Conservation (phyloP, 768 basidiomycete genomes). For the Tricholoma saponaceum region DNA sequence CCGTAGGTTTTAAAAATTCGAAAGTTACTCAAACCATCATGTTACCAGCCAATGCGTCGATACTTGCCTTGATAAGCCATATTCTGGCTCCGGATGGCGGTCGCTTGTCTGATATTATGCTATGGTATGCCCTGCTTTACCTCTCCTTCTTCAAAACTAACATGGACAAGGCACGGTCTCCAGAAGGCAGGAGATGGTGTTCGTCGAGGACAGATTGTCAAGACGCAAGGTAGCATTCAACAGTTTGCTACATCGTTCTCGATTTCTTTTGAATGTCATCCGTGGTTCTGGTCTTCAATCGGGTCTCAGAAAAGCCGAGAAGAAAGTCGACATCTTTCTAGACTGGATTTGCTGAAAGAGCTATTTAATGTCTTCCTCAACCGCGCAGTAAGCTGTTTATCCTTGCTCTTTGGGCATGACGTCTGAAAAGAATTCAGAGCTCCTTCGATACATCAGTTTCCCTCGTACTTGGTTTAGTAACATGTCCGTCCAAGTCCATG, state of each 20-base stretch:
- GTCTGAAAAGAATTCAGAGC: slow-evolving; percentile 11
- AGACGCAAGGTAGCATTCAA: neutral
- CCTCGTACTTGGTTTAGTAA: slow-evolving; percentile 23
- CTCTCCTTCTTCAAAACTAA: neutral
- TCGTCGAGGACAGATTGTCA: neutral
- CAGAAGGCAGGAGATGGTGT: slow-evolving; percentile 3
- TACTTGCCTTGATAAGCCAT: slow-evolving; percentile 16
- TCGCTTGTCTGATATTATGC: slow-evolving; percentile 11
- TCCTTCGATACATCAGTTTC: slow-evolving; percentile 25
- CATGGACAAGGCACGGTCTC: slow-evolving; percentile 1
- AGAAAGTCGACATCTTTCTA: slow-evolving; percentile 16
- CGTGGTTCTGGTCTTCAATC: neutral
- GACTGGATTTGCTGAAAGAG: slow-evolving; percentile 21
- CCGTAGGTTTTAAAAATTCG: slow-evolving; percentile 1
- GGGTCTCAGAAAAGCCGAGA: slow-evolving; percentile 7
- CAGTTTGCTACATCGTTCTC: neutral
- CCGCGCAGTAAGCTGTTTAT: slow-evolving; percentile 16
- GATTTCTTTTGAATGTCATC: neutral
- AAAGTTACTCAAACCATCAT: slow-evolving; percentile 4
- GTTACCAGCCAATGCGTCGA: slow-evolving; percentile 13
- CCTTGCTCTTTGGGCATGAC: neutral
- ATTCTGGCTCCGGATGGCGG: neutral
- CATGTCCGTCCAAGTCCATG: slow-evolving; percentile 16
- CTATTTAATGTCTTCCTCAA: slow-evolving; percentile 26
- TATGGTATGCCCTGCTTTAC: slow-evolving; percentile 12